Evolutionary conservation across 805 yeast species (phyloP), one percentile per base, ranked within the genome.

Genomic region (Citeromyces nyonsensis): DNA sequence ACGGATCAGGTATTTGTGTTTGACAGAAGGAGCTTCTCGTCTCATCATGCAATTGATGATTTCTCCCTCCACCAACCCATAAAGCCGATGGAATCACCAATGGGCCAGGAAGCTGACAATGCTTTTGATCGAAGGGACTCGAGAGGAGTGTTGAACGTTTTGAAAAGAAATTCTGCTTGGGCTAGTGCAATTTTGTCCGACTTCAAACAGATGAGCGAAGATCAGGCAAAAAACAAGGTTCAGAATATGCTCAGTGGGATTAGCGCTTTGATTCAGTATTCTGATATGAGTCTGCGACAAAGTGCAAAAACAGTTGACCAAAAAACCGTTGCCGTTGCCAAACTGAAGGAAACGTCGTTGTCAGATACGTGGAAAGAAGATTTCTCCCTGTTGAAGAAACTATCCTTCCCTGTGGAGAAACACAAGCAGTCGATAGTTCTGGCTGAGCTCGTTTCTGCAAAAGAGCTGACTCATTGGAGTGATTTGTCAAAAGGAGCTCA

Each of bases 1-100:
- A 57, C 67, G 40, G 75, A 69, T 36, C 79, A 73, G 36, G 56
- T 77, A 3, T 77, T 65, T 47, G 72, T 69, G 1, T 78, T 63
- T 49, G 84, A 79, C 47, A 68, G 76, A 46, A 60, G 72, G 30
- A 51, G 70, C 30, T 77, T 78, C 39, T 49, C 48, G 10, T 20
- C 20, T 14, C 20, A 34, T 10, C 33, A 34, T 10, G 12, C 31
- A n/a, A 30, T 34, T 10, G 11, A 26, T 2, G 33, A 34, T 10
- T 32, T 47, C 4, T 56, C 66, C 61, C 35, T 54, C 22, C 43
- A 41, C 25, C 38, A 41, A 18, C 44, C 54, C 51, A 48, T 55
- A 5, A 51, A 46, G 30, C 61, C 61, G 4, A 39, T 50, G 42
- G 41, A 40, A 12, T 47, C 59, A 5, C 61, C 61, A 1, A 37